Evolutionary conservation across 2,329 filamentous ascomycete genomes (phyloP), one percentile per base, ranked within the genome.

Genomic region (Talaromyces sp.): DNA sequence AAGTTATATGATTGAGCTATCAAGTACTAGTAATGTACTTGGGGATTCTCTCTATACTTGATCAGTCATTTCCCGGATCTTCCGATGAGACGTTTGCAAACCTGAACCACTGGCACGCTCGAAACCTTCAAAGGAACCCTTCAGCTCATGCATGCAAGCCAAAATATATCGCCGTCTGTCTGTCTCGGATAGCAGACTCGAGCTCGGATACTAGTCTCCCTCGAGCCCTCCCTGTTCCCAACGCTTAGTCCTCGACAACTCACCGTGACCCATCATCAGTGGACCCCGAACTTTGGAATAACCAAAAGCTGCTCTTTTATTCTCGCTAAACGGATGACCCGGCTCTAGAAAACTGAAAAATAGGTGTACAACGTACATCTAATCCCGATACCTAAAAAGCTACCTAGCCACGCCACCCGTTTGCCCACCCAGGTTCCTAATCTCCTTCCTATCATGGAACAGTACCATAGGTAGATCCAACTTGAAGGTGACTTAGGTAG

Each of bases 121-220:
- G 17, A 32, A 39, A 19, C 7, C 30, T 20, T n/a, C n/a, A n/a
- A n/a, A n/a, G n/a, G n/a, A n/a, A n/a, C n/a, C n/a, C n/a, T n/a
- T 39, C 16, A 22, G 19, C 44, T 17, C 11, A 47, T 47, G 19
- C 46, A 49, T 49, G 46, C 46, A 35, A 40, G 45, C 22, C 19
- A 11, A 24, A 27, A 42, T 13, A 27, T 49, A 11, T 30, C 37
- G n/a, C 35, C 40, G 40, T 29, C n/a, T 47, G 33, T 55, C 56
- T 64, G 60, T 64, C 62, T 63, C 62, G 60, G 62, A 56, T 63
- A 58, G 43, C 29, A 54, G 50, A 57, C 53, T 54, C 47, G 56
- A 52, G 8, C 49, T 55, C 52, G 55, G 42, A 16, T n/a, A n/a
- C n/a, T 37, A 41, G 9, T 44, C 33, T 37, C 48, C 58, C 49